Conservation (phyloP, 352 stramenopile genomes). For the Pythium biforme region DNA sequence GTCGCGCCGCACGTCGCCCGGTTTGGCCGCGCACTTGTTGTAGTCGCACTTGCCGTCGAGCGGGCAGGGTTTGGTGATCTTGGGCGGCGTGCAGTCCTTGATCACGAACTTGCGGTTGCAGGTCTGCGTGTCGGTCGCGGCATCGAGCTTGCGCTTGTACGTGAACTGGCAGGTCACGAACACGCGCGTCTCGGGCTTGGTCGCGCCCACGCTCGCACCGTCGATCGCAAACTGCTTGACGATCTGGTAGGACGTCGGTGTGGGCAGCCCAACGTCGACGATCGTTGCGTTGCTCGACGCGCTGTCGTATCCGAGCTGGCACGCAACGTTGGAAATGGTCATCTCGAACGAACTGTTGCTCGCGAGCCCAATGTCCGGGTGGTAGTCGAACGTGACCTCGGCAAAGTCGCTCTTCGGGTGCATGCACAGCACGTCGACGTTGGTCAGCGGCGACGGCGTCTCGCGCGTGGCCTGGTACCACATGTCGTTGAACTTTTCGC, state of each 20-base stretch:
- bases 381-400: constrained; percentile 46
- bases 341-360: constrained; percentile 7
- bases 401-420: constrained; percentile 39
- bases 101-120: constrained; percentile 49
- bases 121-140: constrained; percentile 22
- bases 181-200: constrained; percentile 42
- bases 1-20: neutral
- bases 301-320: constrained; percentile 32
- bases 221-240: constrained; percentile 46
- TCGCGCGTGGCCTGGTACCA: constrained; percentile 36
- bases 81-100: constrained; percentile 54
- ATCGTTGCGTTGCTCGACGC: constrained; percentile 7
- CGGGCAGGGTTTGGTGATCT: constrained; percentile 48
- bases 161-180: constrained; percentile 52
- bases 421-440: constrained; percentile 30
- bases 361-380: constrained; percentile 24
- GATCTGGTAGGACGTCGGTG: constrained; percentile 32
- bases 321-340: constrained; percentile 32
- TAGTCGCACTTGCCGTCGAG: constrained; percentile 18
- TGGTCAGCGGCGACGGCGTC: neutral
- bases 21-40: constrained; percentile 11
- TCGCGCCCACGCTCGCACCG: constrained; percentile 43
- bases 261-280: neutral
- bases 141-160: constrained; percentile 38
- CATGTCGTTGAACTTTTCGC: constrained; percentile 37